Evolutionary conservation across 176 grass and related monocot species (phyloP).

Genomic region (Neostapfia colusana): DNA sequence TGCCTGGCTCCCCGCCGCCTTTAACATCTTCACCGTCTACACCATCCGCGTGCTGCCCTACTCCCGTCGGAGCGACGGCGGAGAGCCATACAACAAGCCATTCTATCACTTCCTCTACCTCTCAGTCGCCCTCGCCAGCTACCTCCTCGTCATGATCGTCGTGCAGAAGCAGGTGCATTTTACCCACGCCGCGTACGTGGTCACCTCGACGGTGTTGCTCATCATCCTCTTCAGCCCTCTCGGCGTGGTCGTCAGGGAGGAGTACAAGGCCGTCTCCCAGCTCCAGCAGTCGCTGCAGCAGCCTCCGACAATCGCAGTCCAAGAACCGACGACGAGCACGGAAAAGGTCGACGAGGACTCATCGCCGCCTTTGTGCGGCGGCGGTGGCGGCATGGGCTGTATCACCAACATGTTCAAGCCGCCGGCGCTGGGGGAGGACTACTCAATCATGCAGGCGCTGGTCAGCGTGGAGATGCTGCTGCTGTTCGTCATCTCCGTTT

Average conservation of each 20-base stretch:
- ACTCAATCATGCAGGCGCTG: constrained; percentile 55
- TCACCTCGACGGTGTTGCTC: constrained; percentile 30
- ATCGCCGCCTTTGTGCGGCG: too few relatives aligned
- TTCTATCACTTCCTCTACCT: constrained; percentile 53
- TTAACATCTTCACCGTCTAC: constrained; percentile 54
- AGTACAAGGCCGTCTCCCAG: constrained; percentile 30
- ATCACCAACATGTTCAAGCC: constrained; percentile 49
- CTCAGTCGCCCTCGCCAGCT: constrained; percentile 38
- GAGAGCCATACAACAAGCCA: constrained; percentile 2
- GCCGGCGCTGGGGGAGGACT: constrained; percentile 51
- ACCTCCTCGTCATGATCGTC: constrained; percentile 54
- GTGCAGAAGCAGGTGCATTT: constrained; percentile 43
- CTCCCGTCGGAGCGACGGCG: constrained; percentile 7
- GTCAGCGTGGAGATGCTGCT: constrained; percentile 62
- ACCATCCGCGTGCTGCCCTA: constrained; percentile 47
- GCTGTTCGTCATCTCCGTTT: constrained; percentile 57
- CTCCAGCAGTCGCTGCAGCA: constrained; percentile 27
- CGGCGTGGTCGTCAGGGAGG: constrained; percentile 41
- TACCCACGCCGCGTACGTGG: constrained; percentile 37
- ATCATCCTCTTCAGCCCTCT: constrained; percentile 47
- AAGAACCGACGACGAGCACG: not conserved
- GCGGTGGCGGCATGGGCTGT: too few relatives aligned
- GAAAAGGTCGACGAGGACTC: not conserved
- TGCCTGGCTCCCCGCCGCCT: constrained; percentile 61
- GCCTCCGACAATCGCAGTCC: constrained; percentile 30